These are phyloP conservation scores for Solanum piurae DNA, from an alignment of 257 asterid species.

Conservation along the genomic window DNA sequence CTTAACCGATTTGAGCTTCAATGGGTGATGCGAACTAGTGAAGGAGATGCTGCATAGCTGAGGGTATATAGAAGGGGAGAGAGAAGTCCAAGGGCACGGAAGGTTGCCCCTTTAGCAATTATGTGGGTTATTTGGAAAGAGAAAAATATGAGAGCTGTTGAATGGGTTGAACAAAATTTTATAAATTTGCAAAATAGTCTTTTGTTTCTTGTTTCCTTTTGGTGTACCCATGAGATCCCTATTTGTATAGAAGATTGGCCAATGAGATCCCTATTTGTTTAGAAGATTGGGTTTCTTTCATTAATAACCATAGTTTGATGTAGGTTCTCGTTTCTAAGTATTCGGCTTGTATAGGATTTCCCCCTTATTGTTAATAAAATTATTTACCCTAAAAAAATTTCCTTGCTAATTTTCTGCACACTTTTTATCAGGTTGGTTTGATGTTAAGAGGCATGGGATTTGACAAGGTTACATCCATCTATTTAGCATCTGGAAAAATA, in stretches of 20 bases:
- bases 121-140: not conserved
- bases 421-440: conserved; percentile 75
- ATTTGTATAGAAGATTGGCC: not conserved
- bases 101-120: not conserved
- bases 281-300: not conserved
- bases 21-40: not conserved
- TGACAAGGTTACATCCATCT: conserved; percentile 69
- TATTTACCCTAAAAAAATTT: not conserved
- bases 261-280: not conserved
- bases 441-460: conserved; percentile 99
- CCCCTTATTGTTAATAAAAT: not conserved
- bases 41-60: not conserved
- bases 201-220: not conserved
- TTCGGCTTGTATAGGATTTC: not conserved
- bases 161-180: not conserved
- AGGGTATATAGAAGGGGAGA: not conserved
- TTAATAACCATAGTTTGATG: not conserved
- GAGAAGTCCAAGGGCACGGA: not conserved
- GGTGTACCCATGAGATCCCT: not conserved
- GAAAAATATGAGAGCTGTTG: not conserved
- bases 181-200: not conserved
- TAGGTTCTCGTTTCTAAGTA: not conserved
- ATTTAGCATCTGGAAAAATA: conserved; percentile 89
- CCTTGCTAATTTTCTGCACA: not conserved
- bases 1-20: not conserved